Evolutionary conservation across 768 basidiomycete genomes (phyloP).

Genomic region (Tylopilus sp.): DNA sequence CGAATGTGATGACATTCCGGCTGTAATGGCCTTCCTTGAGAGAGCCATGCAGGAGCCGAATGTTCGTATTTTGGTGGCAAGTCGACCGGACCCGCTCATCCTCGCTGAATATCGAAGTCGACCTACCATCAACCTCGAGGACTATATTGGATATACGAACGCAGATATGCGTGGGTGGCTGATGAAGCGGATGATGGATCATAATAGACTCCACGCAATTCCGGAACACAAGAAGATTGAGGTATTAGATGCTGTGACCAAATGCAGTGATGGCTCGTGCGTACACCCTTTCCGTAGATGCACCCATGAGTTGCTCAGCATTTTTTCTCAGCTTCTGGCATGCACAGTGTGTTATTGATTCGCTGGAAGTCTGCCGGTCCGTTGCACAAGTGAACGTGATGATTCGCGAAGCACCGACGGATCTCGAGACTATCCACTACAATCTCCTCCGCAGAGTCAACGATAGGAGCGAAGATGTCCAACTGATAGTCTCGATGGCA

Average conservation of each 20-base stretch:
- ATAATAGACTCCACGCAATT: slow-evolving; percentile 21
- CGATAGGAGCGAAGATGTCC: slow-evolving; percentile 23
- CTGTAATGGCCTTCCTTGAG: slow-evolving; percentile 23
- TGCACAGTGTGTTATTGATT: slow-evolving; percentile 28
- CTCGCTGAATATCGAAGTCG: slow-evolving; percentile 15
- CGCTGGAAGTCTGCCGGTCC: slow-evolving; percentile 24
- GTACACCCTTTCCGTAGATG: not conserved
- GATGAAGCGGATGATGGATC: slow-evolving; percentile 24
- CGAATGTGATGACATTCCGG: slow-evolving; percentile 23
- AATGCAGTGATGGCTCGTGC: slow-evolving; percentile 18
- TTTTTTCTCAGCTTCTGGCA: slow-evolving; percentile 22
- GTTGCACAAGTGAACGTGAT: slow-evolving; percentile 22
- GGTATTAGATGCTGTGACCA: slow-evolving; percentile 15
- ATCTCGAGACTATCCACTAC: slow-evolving; percentile 22
- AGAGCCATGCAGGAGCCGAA: slow-evolving; percentile 19
- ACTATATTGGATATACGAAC: slow-evolving; percentile 19
- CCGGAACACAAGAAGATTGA: slow-evolving; percentile 22
- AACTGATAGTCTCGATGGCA: slow-evolving; percentile 22
- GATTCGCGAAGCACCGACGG: slow-evolving; percentile 14
- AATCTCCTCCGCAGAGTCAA: slow-evolving; percentile 20
- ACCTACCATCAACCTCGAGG: slow-evolving; percentile 20
- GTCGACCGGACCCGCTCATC: slow-evolving; percentile 21
- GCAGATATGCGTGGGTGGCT: slow-evolving; percentile 25
- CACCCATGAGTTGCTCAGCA: not conserved
- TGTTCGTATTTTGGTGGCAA: slow-evolving; percentile 23